These are phyloP conservation scores for Arctium minus DNA, from an alignment of 129 eudicot genomes.

Conservation along the genomic window DNA sequence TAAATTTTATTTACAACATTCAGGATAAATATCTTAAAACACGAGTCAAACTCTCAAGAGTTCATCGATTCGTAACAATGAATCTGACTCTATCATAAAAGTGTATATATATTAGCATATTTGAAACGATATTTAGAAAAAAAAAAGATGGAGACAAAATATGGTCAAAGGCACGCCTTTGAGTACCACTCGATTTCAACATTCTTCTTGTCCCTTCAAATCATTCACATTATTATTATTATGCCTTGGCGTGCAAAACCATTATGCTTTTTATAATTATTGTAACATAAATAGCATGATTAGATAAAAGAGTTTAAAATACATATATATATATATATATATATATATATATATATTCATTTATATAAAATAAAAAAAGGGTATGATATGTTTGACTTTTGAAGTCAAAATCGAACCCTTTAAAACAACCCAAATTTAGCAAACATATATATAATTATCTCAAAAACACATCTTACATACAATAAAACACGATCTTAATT, in stretches of 20 bases:
- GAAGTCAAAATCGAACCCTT: not conserved
- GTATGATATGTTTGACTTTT: too few relatives aligned
- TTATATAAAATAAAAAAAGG: too few relatives aligned
- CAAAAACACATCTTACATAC: constrained; percentile 22
- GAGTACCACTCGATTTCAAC: constrained; percentile 13
- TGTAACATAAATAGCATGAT: not conserved
- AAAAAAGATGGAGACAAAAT: constrained; percentile 6
- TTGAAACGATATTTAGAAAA: not conserved
- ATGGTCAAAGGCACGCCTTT: constrained; percentile 38
- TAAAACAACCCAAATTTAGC: not conserved
- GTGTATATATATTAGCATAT: not conserved
- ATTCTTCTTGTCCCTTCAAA: constrained; percentile 19
- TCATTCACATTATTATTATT: constrained; percentile 9
- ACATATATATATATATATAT: too few relatives aligned
- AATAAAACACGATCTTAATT: not conserved
- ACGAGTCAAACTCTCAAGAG: not conserved
- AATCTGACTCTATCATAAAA: too few relatives aligned
- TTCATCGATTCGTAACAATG: too few relatives aligned
- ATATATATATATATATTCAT: too few relatives aligned
- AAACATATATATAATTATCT: not conserved
- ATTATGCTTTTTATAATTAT: constrained; percentile 14
- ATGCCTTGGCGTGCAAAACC: constrained; percentile 39
- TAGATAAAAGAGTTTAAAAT: too few relatives aligned
- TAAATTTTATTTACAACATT: too few relatives aligned
- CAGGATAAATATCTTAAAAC: not conserved